Evolutionary conservation across 1,284 basidiomycete genomes (phyloP).

Genomic region (Trichosporon sp.): DNA sequence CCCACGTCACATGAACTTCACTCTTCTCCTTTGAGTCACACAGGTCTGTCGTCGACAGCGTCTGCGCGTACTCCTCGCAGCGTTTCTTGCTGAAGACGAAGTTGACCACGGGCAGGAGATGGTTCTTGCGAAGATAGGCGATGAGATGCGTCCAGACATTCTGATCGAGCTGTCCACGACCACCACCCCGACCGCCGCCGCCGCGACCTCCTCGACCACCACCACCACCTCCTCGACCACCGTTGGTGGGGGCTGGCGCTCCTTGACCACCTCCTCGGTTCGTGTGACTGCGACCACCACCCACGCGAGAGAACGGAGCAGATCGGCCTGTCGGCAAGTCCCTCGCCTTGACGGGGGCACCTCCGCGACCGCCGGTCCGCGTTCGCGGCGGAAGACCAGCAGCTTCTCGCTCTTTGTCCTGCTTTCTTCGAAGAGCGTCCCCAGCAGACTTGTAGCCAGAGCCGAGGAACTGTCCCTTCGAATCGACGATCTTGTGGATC

Average conservation of each 20-base stretch:
- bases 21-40: constrained; percentile 87
- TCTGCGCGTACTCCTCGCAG: constrained; percentile 94
- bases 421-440: constrained; percentile 86
- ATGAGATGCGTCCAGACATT: constrained; percentile 94
- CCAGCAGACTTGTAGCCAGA: constrained; percentile 85
- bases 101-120: constrained; percentile 88
- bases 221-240: constrained; percentile 47
- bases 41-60: constrained; percentile 84
- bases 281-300: constrained; percentile 48
- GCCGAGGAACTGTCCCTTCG: constrained; percentile 73
- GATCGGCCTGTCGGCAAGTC: constrained; percentile 51
- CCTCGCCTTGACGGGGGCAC: constrained; percentile 59
- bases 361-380: constrained; percentile 75
- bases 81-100: constrained; percentile 97
- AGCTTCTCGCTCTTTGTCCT: constrained; percentile 96
- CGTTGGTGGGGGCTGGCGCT: constrained; percentile 34
- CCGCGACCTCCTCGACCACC: constrained; percentile 62
- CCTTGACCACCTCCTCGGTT: constrained; percentile 54
- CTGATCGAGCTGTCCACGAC: constrained; percentile 77
- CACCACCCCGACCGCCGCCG: constrained; percentile 56
- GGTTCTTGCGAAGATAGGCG: constrained; percentile 79
- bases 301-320: constrained; percentile 48
- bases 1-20: constrained; percentile 92
- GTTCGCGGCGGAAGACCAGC: constrained; percentile 82
- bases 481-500: constrained; percentile 88